Conservation (phyloP, 139 green algal genomes). For the Asterochloris erici region DNA sequence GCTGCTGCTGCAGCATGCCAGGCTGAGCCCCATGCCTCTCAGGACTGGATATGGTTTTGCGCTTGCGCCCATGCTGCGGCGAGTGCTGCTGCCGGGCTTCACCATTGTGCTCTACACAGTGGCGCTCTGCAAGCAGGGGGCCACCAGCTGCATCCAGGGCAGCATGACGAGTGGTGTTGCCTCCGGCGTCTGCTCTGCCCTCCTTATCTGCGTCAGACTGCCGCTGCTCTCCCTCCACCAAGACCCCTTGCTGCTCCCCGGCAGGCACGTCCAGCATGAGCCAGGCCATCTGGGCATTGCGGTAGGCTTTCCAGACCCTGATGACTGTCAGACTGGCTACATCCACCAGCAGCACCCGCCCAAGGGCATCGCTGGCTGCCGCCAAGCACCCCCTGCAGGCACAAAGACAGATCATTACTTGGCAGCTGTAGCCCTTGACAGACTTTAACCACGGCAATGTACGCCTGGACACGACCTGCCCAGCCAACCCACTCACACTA, state of each 20-base stretch:
- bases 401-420: neutral
- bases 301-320: conserved; percentile 64
- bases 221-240: neutral
- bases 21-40: neutral
- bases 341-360: conserved; percentile 59
- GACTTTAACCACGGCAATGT: neutral
- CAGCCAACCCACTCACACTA: too few relatives aligned
- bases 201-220: neutral
- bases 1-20: neutral
- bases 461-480: too few relatives aligned
- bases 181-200: too few relatives aligned
- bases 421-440: neutral
- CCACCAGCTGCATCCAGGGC: neutral
- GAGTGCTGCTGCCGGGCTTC: neutral
- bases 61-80: neutral
- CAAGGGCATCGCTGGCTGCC: conserved; percentile 55
- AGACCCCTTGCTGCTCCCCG: neutral
- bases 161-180: too few relatives aligned
- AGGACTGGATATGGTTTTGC: neutral
- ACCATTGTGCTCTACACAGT: neutral
- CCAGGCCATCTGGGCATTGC: conserved; percentile 62
- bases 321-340: conserved; percentile 28
- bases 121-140: neutral
- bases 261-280: conserved; percentile 23
- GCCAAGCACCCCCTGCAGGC: conserved; percentile 34